These are phyloP conservation scores for Kodamaea hsintzibuensis DNA, from an alignment of 805 yeast genomes.

Conservation along the genomic window DNA sequence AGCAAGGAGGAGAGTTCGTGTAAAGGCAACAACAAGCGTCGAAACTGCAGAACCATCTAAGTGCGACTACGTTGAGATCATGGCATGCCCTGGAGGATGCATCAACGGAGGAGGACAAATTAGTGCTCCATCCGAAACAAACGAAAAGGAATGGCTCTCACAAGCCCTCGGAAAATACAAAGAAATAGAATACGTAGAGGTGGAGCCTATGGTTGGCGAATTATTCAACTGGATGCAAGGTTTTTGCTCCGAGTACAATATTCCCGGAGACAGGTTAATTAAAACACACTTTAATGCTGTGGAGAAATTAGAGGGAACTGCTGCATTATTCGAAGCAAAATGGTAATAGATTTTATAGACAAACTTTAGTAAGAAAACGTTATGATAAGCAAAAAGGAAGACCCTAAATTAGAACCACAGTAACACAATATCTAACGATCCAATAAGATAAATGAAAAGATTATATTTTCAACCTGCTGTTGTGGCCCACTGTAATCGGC, in stretches of 20 bases:
- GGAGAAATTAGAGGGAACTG: slow-evolving; percentile 51
- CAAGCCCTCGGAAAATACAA: slow-evolving; percentile 35
- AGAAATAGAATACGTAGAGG: slow-evolving; percentile 15
- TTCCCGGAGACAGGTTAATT: slow-evolving; percentile 39
- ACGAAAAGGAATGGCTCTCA: slow-evolving; percentile 48
- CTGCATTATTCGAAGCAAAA: slow-evolving; percentile 52
- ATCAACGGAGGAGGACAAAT: slow-evolving; percentile 96
- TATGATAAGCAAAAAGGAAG: neutral
- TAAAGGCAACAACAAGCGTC: slow-evolving; percentile 14
- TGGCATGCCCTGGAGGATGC: slow-evolving; percentile 99
- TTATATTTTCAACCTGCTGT: neutral
- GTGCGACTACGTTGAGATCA: slow-evolving; percentile 85
- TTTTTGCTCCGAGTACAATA: slow-evolving; percentile 31
- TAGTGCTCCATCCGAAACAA: slow-evolving; percentile 41
- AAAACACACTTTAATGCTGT: slow-evolving; percentile 51
- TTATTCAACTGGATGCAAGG: slow-evolving; percentile 32
- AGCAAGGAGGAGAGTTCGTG: slow-evolving; percentile 47
- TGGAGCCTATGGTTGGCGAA: slow-evolving; percentile 14
- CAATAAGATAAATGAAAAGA: neutral
- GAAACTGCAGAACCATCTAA: slow-evolving; percentile 58
- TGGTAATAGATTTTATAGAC: slow-evolving; percentile 40
- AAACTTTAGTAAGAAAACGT: neutral
- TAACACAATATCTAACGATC: neutral
- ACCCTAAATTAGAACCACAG: neutral
- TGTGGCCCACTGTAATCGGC: neutral